Percentiles rank a stretch among this genome's conserved stretches.
Conservation (phyloP, 768 basidiomycete genomes). For the Termitomyces sp. region DNA sequence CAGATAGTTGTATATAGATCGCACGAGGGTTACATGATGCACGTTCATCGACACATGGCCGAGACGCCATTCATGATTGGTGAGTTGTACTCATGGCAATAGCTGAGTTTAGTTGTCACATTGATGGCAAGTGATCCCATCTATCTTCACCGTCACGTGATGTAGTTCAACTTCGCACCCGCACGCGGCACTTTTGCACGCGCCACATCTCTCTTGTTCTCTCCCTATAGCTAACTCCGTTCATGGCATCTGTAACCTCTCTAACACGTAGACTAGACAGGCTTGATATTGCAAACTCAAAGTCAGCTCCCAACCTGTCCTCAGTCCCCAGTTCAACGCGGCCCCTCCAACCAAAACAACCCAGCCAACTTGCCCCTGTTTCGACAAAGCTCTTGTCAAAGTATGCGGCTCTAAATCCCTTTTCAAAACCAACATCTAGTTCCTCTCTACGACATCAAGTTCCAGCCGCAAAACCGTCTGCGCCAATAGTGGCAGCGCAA, state of each 20-base stretch:
- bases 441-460: conserved; percentile 42
- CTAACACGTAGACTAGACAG: not conserved
- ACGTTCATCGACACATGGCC: conserved; percentile 3
- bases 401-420: conserved; percentile 66
- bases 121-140: not conserved
- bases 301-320: not conserved
- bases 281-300: not conserved
- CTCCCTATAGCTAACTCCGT: too few species aligned
- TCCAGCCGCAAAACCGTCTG: conserved; percentile 17
- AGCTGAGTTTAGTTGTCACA: not conserved
- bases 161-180: not conserved
- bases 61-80: not conserved
- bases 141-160: not conserved
- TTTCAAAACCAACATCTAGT: conserved; percentile 32
- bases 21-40: not conserved
- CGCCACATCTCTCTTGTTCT: too few species aligned
- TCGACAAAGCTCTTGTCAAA: conserved; percentile 63
- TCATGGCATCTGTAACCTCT: not conserved
- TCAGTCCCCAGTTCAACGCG: not conserved
- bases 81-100: not conserved
- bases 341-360: not conserved
- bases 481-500: conserved; percentile 19
- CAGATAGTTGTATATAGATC: not conserved
- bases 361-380: not conserved
- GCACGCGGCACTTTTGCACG: not conserved